Evolutionary conservation across 2,329 filamentous ascomycete genomes (phyloP).

Genomic region (Neonectria faginata): DNA sequence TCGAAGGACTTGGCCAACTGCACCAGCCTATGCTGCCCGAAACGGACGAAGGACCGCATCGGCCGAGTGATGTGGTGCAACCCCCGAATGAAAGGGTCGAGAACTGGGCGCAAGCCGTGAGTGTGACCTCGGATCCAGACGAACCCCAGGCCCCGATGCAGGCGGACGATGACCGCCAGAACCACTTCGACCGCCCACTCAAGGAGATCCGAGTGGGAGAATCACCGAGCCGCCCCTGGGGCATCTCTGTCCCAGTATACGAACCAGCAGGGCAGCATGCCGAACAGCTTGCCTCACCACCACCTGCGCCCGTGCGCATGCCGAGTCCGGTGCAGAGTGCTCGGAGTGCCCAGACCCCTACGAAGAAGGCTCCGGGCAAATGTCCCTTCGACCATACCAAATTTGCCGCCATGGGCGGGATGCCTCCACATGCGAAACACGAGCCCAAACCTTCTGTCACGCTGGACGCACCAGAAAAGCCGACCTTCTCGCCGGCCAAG

Average conservation of each 20-base stretch:
- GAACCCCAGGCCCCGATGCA: slow-evolving; percentile 46
- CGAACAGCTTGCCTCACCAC: slow-evolving; percentile 64
- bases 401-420: slow-evolving; percentile 51
- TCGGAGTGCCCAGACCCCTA: slow-evolving; percentile 42
- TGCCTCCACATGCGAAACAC: slow-evolving; percentile 32
- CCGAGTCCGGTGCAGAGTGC: slow-evolving; percentile 50
- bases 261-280: slow-evolving; percentile 54
- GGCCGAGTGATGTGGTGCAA: slow-evolving; percentile 59
- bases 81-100: slow-evolving; percentile 79
- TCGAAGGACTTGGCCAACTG: slow-evolving; percentile 86
- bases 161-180: slow-evolving; percentile 69
- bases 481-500: slow-evolving; percentile 40
- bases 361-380: slow-evolving; percentile 56
- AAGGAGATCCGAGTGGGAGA: slow-evolving; percentile 94
- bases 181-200: slow-evolving; percentile 85
- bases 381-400: slow-evolving; percentile 70
- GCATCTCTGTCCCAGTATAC: slow-evolving; percentile 81
- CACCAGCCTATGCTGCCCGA: slow-evolving; percentile 87
- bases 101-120: slow-evolving; percentile 86
- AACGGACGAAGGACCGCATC: slow-evolving; percentile 59
- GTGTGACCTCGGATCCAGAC: slow-evolving; percentile 58
- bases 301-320: slow-evolving; percentile 68
- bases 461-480: slow-evolving; percentile 24
- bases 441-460: slow-evolving; percentile 27
- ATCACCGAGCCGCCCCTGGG: slow-evolving; percentile 93